phyloP scores from a whole-genome alignment of 164 flowering plant species.

The Umbellularia californica region DNA sequence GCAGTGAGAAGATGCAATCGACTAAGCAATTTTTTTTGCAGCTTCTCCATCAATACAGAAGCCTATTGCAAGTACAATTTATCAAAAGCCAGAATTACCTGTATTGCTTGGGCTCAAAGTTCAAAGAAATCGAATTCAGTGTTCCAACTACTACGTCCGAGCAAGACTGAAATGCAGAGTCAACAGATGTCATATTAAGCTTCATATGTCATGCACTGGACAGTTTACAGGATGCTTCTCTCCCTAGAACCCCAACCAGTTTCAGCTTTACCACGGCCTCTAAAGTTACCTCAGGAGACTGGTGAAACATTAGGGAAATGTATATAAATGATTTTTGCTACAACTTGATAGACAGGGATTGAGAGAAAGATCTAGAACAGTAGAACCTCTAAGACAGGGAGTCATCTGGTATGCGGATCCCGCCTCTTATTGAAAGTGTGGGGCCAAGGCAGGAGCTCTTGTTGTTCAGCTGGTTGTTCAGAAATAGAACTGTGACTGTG shows the following conservation, averaged over 20 bases:
- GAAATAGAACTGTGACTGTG: slow-evolving; percentile 70
- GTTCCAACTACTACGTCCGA: background rate
- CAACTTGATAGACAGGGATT: background rate
- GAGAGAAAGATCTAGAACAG: slow-evolving; percentile 4
- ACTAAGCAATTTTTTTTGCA: background rate
- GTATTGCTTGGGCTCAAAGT: background rate
- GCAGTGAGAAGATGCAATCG: background rate
- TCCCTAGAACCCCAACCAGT: slow-evolving; percentile 2
- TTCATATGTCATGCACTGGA: background rate
- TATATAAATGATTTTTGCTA: slow-evolving; percentile 5
- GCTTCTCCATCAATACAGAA: background rate
- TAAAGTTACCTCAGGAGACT: slow-evolving; percentile 8
- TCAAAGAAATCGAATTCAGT: background rate
- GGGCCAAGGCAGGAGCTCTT: slow-evolving; percentile 41
- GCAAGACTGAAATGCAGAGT: background rate
- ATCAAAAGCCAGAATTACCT: background rate
- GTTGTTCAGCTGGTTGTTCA: slow-evolving; percentile 48
- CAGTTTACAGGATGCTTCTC: background rate
- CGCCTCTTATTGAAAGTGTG: slow-evolving; percentile 48
- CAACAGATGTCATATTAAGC: background rate
- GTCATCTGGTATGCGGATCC: slow-evolving; percentile 17
- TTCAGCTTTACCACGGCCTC: slow-evolving; percentile 7
- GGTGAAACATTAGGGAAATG: slow-evolving; percentile 2
- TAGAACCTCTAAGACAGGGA: slow-evolving; percentile 21
- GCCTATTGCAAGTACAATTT: background rate